phyloP scores from a whole-genome alignment of 176 grass and related monocot genomes.

The Carex scoparia region DNA sequence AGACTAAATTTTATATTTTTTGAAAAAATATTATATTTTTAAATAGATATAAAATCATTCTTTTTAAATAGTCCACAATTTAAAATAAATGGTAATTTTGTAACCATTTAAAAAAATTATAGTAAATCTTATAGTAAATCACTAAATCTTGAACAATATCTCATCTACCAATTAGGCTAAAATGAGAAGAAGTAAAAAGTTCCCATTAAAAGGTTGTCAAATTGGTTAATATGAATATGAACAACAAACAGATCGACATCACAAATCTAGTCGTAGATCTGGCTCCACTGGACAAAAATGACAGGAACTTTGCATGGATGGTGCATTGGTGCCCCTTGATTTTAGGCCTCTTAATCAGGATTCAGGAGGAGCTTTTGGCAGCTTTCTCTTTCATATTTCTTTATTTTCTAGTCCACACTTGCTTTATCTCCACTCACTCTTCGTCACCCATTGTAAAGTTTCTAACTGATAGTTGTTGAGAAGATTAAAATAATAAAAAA shows the following conservation, averaged over 20 bases:
- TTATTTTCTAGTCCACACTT: neutral
- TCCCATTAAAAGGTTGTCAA: neutral
- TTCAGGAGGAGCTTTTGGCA: neutral
- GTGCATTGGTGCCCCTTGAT: neutral
- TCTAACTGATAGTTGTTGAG: too few species aligned
- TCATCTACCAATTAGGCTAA: neutral
- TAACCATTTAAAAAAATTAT: too few species aligned
- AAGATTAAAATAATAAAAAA: too few species aligned
- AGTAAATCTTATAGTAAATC: too few species aligned
- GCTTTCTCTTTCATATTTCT: neutral
- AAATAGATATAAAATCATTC: too few species aligned
- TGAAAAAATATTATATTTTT: too few species aligned
- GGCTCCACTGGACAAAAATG: neutral
- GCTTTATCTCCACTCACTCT: neutral
- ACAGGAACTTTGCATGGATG: conserved; percentile 14
- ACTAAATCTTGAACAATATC: neutral
- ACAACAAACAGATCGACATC: neutral
- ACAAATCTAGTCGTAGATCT: neutral
- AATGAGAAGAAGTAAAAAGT: neutral
- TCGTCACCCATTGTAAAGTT: neutral
- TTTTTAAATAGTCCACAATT: too few species aligned
- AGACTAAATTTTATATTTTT: too few species aligned
- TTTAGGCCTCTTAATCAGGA: neutral
- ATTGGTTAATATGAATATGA: neutral
- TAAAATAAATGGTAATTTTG: too few species aligned